These are phyloP conservation scores for Coemansia furcata DNA, from an alignment of 192 early-diverging fungal species.

Conservation along the genomic window DNA sequence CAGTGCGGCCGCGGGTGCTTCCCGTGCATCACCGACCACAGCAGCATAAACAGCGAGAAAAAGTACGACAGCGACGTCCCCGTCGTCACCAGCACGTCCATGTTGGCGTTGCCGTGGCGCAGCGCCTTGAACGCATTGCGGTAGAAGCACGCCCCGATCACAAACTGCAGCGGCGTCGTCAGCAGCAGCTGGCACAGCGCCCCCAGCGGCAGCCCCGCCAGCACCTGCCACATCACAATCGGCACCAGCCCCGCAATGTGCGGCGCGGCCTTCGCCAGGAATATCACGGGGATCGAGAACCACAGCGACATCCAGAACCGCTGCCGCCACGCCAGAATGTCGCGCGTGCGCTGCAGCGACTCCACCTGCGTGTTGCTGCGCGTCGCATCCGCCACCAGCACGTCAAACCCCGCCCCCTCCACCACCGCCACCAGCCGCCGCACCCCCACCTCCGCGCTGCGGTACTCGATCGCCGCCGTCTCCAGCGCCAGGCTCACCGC, in stretches of 20 bases:
- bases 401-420: conserved; percentile 79
- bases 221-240: conserved; percentile 37
- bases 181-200: conserved; percentile 68
- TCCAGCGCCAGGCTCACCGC: conserved; percentile 78
- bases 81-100: conserved; percentile 91
- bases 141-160: conserved; percentile 80
- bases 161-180: conserved; percentile 93
- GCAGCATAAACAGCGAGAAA: conserved; percentile 77
- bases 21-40: conserved; percentile 59
- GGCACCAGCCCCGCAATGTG: conserved; percentile 25
- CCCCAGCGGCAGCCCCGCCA: conserved; percentile 66
- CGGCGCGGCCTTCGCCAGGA: conserved; percentile 58
- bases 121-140: conserved; percentile 73
- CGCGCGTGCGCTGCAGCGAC: conserved; percentile 78
- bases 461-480: conserved; percentile 70
- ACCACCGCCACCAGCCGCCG: conserved; percentile 79
- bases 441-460: conserved; percentile 61
- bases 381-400: conserved; percentile 61
- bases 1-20: conserved; percentile 64
- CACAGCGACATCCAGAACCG: conserved; percentile 64
- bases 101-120: conserved; percentile 81
- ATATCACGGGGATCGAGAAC: conserved; percentile 80
- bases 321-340: conserved; percentile 77
- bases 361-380: conserved; percentile 80
- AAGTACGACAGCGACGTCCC: conserved; percentile 84